A percentile compares a stretch with the other conserved stretches of the same genome.
Evolutionary conservation across 78 protist species (phyloP).

Genomic region (Goniomonas avonlea): DNA sequence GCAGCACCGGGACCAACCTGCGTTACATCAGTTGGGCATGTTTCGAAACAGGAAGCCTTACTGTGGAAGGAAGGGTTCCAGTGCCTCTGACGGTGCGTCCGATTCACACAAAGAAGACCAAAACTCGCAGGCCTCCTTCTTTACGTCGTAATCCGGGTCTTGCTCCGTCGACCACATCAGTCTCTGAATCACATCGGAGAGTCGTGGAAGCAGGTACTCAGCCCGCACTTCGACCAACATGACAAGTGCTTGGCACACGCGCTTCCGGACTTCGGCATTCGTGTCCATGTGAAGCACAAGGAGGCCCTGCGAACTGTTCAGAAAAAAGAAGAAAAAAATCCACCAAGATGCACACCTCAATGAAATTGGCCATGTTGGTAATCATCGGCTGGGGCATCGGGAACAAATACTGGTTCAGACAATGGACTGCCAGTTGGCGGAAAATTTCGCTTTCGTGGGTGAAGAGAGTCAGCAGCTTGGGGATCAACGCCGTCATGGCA

Average conservation of each 20-base stretch:
- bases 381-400: too few species aligned
- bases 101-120: conserved; percentile 62
- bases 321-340: neutral
- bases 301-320: neutral
- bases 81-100: neutral
- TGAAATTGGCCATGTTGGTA: too few species aligned
- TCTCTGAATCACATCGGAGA: conserved; percentile 41
- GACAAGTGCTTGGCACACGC: conserved; percentile 49
- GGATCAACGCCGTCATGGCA: neutral
- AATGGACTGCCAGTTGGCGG: too few species aligned
- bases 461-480: neutral
- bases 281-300: neutral
- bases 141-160: conserved; percentile 54
- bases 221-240: conserved; percentile 31
- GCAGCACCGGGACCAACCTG: conserved; percentile 40
- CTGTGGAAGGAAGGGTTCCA: neutral
- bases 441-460: neutral
- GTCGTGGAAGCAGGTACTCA: conserved; percentile 37
- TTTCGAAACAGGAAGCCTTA: neutral
- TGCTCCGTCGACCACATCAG: conserved; percentile 43
- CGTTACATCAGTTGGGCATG: neutral
- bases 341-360: neutral
- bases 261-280: neutral
- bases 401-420: neutral
- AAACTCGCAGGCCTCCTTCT: conserved; percentile 72